Percentiles rank a stretch among this genome's conserved stretches.
Evolutionary conservation across 2,329 filamentous ascomycete genomes (phyloP).

Genomic region (Exophiala sp.): DNA sequence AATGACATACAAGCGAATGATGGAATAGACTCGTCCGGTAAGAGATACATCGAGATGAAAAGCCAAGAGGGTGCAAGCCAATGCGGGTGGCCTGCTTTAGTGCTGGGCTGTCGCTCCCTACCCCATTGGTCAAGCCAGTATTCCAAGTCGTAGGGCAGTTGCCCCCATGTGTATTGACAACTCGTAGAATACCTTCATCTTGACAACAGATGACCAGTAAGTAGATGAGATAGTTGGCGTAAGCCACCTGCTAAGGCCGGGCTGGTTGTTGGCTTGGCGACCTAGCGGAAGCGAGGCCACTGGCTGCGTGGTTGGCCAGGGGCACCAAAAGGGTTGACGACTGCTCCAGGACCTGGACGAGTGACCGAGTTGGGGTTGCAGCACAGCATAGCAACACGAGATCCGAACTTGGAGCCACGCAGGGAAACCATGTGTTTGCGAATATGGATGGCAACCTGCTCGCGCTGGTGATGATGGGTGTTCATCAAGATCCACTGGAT

Average conservation of each 20-base stretch:
- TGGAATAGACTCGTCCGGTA: constrained; percentile 10
- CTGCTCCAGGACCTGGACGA: constrained; percentile 74
- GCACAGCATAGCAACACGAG: constrained; percentile 96
- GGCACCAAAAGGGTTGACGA: constrained; percentile 54
- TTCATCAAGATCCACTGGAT: constrained; percentile 96
- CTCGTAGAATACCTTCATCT: constrained; percentile 27
- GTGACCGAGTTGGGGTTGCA: constrained; percentile 88
- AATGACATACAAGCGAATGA: constrained; percentile 12
- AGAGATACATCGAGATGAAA: constrained; percentile 11
- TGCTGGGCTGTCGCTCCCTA: constrained; percentile 12
- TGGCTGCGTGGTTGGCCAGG: constrained; percentile 47
- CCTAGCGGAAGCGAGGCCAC: constrained; percentile 53
- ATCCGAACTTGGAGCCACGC: constrained; percentile 95
- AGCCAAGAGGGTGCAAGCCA: constrained; percentile 22
- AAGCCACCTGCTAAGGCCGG: constrained; percentile 1
- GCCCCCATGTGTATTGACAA: constrained; percentile 23
- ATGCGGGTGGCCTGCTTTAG: constrained; percentile 15
- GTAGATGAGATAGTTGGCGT: constrained; percentile 24
- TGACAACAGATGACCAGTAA: constrained; percentile 26
- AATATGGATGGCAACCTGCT: constrained; percentile 88
- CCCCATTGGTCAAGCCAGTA: constrained; percentile 23
- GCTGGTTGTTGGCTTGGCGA: constrained; percentile 1
- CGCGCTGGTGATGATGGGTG: constrained; percentile 77
- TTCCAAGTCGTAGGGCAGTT: constrained; percentile 28
- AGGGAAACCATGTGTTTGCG: constrained; percentile 99